phyloP scores from a whole-genome alignment of 2,329 filamentous ascomycete species.

The Capronia americana region DNA sequence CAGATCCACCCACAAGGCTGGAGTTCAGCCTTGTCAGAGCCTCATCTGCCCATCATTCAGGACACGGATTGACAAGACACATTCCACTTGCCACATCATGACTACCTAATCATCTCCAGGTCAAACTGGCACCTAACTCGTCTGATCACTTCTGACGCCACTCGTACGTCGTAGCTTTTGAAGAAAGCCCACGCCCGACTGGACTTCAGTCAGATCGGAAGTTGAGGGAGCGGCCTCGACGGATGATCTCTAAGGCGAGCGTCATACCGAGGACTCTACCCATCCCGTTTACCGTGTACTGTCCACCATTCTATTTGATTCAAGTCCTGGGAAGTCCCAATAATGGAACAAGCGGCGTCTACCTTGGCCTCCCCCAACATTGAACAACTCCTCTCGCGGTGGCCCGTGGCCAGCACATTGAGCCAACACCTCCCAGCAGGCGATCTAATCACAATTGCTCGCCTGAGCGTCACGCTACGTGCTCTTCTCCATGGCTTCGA shows the following conservation, averaged over 20 bases:
- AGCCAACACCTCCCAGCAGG: slow-evolving; percentile 40
- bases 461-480: slow-evolving; percentile 39
- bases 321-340: background rate
- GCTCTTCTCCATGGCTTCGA: slow-evolving; percentile 43
- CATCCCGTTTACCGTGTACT: background rate
- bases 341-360: background rate
- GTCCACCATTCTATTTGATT: background rate
- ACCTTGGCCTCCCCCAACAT: slow-evolving; percentile 23
- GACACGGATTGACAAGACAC: background rate
- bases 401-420: slow-evolving; percentile 41
- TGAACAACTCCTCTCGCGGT: slow-evolving; percentile 40
- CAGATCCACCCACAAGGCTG: background rate
- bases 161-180: background rate
- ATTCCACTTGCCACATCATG: background rate
- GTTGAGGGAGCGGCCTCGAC: background rate
- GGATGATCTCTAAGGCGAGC: background rate
- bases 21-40: slow-evolving; percentile 8
- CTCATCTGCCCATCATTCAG: background rate
- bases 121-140: too few relatives aligned
- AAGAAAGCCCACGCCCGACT: background rate
- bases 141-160: background rate
- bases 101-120: background rate
- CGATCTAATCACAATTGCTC: slow-evolving; percentile 42
- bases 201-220: background rate
- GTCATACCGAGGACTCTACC: background rate